Conservation (phyloP, 257 asterid genomes). For the Solanum clarkiae region DNA sequence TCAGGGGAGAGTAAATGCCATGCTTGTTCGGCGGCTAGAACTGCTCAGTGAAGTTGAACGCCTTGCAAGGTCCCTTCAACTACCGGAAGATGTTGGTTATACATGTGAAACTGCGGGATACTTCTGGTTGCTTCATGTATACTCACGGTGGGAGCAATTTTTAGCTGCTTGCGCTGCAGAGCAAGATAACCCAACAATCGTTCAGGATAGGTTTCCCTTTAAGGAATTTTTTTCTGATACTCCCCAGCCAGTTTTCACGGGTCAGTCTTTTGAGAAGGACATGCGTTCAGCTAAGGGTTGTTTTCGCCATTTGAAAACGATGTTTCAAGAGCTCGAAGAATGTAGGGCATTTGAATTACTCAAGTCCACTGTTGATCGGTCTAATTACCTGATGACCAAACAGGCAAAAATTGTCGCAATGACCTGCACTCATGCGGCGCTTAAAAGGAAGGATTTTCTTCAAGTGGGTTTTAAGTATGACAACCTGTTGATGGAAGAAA, state of each 20-base stretch:
- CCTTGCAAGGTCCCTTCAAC: slow-evolving; percentile 80
- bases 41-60: slow-evolving; percentile 94
- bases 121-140: slow-evolving; percentile 96
- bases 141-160: slow-evolving; percentile 95
- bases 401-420: slow-evolving; percentile 98
- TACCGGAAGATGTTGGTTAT: slow-evolving; percentile 96
- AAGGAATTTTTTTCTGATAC: slow-evolving; percentile 81
- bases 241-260: slow-evolving; percentile 62
- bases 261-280: slow-evolving; percentile 67
- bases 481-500: slow-evolving; percentile 95
- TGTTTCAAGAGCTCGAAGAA: slow-evolving; percentile 98
- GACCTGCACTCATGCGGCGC: slow-evolving; percentile 99
- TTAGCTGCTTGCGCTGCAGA: slow-evolving; percentile 66
- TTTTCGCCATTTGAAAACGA: slow-evolving; percentile 80
- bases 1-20: slow-evolving; percentile 98
- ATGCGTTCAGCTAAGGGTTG: slow-evolving; percentile 95
- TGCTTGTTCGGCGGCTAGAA: slow-evolving; percentile 92
- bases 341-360: slow-evolving; percentile 97
- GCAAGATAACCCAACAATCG: slow-evolving; percentile 52
- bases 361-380: slow-evolving; percentile 87
- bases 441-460: slow-evolving; percentile 91
- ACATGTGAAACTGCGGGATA: slow-evolving; percentile 98
- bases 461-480: slow-evolving; percentile 89
- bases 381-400: slow-evolving; percentile 91
- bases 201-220: slow-evolving; percentile 82